These are phyloP conservation scores for Caryocar brasiliense DNA, from an alignment of 441 rosid species.

Conservation along the genomic window DNA sequence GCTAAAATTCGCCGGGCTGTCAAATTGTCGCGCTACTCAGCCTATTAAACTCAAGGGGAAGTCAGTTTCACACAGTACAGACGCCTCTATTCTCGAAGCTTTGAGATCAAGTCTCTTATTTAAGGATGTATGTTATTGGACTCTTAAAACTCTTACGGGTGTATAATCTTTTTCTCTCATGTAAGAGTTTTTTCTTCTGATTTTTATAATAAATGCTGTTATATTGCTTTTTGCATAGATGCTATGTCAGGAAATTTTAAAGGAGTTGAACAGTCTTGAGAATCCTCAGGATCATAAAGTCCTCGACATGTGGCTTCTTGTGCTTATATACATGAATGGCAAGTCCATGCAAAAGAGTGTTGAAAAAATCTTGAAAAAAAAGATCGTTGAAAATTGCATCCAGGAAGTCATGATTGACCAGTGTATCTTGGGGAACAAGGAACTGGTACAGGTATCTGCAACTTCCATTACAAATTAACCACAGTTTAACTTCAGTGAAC, in stretches of 20 bases:
- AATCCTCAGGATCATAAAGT: slow-evolving; percentile 68
- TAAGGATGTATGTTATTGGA: slow-evolving; percentile 69
- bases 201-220: no score
- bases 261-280: slow-evolving; percentile 52
- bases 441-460: slow-evolving; percentile 48
- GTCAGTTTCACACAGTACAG: slow-evolving; percentile 32
- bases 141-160: no score
- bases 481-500: slow-evolving; percentile 2
- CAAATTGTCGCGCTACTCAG: slow-evolving; percentile 32
- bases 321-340: slow-evolving; percentile 57
- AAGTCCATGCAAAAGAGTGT: slow-evolving; percentile 46
- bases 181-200: no score
- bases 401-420: slow-evolving; percentile 59
- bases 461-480: neutral
- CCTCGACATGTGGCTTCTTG: slow-evolving; percentile 72
- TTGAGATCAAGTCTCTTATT: slow-evolving; percentile 73
- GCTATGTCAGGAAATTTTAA: slow-evolving; percentile 72
- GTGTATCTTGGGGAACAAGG: slow-evolving; percentile 59
- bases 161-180: no score
- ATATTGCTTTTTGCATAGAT: slow-evolving; percentile 26
- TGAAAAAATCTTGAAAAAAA: slow-evolving; percentile 63
- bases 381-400: slow-evolving; percentile 59
- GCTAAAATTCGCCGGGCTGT: slow-evolving; percentile 50
- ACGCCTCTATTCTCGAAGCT: slow-evolving; percentile 65
- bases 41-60: slow-evolving; percentile 59